A percentile compares a stretch with the other conserved stretches of the same genome.
phyloP scores from a whole-genome alignment of 2,329 filamentous ascomycete genomes.

The Epichloe uncinata region DNA sequence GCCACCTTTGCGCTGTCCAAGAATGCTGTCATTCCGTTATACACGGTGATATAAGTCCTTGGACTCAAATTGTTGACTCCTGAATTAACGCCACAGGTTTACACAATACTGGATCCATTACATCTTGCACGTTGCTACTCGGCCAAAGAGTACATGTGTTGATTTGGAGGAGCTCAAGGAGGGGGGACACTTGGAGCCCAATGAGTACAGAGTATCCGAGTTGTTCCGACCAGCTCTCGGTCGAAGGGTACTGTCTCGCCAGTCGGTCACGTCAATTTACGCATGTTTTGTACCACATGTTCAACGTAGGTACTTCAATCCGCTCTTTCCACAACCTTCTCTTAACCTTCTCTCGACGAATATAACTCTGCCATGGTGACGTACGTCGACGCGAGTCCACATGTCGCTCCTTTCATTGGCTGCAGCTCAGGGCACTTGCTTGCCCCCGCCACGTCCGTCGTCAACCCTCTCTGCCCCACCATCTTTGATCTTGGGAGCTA shows the following conservation, averaged over 20 bases:
- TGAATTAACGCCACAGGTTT: background rate
- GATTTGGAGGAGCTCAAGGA: no score
- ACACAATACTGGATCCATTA: no score
- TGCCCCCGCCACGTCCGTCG: background rate
- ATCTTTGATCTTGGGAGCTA: background rate
- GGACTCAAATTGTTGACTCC: conserved; percentile 5
- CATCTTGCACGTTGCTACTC: no score
- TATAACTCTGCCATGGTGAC: background rate
- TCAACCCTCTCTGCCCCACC: no score
- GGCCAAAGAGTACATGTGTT: no score
- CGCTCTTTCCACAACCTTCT: background rate
- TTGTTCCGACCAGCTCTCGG: no score
- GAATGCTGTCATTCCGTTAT: conserved; percentile 3
- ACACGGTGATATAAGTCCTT: conserved; percentile 4
- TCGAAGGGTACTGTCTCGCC: no score
- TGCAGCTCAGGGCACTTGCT: background rate
- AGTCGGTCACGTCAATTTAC: no score
- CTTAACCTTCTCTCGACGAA: background rate
- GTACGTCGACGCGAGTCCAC: background rate
- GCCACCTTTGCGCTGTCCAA: conserved; percentile 1
- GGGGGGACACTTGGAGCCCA: no score
- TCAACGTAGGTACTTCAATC: no score
- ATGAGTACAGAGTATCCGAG: no score
- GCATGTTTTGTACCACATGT: no score
- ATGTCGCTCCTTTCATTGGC: conserved; percentile 1